Evolutionary conservation across 1,139 yeast species (phyloP).

Genomic region (Sugiyamaella novakii): DNA sequence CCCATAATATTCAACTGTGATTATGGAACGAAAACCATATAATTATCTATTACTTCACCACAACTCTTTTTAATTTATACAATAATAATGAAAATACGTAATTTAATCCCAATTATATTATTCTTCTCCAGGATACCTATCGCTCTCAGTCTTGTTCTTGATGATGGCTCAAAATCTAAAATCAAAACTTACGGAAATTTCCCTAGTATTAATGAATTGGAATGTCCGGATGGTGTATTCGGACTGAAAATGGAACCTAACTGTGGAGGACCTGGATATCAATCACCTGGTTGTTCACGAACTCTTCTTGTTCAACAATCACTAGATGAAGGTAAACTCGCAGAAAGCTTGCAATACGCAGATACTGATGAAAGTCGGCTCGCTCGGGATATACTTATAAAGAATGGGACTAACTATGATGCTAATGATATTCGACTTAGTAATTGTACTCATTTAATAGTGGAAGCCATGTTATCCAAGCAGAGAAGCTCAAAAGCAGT

Average conservation of each 20-base stretch:
- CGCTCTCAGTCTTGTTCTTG: constrained; percentile 2
- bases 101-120: no score
- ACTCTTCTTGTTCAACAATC: constrained; percentile 11
- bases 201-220: constrained; percentile 11
- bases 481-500: not conserved
- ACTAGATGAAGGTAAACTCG: constrained; percentile 12
- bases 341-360: constrained; percentile 11
- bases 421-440: constrained; percentile 10
- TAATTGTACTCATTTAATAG: constrained; percentile 12
- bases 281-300: constrained; percentile 3
- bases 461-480: constrained; percentile 13
- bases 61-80: no score
- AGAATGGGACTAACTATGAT: constrained; percentile 7
- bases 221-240: constrained; percentile 16
- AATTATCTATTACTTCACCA: no score
- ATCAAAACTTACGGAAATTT: not conserved
- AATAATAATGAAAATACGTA: not conserved
- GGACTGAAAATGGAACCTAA: constrained; percentile 12
- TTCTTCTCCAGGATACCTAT: no score
- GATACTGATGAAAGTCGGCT: constrained; percentile 13
- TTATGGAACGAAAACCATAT: no score
- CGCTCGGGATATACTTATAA: constrained; percentile 1
- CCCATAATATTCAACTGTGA: no score
- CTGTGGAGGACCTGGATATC: constrained; percentile 6
- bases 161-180: not conserved